Base-by-base conservation (phyloP, 148 eudicot genomes). In the Oxyria digyna region DNA sequence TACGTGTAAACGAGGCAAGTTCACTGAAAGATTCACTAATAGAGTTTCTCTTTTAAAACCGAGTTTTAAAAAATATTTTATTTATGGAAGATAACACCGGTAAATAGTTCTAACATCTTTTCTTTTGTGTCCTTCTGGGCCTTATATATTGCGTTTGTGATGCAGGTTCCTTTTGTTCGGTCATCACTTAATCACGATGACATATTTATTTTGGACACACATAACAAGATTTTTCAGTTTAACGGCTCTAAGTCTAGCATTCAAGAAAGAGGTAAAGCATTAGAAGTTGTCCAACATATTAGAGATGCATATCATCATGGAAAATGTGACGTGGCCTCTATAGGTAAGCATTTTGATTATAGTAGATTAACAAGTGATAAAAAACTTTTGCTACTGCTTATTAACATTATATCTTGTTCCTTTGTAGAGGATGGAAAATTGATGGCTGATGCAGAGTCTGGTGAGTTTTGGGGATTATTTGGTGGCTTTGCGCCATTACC, bases 401-500 rank as follows among this genome's bases (percentile, higher is more conserved):
- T 59, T 59, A 29, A 59, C 29, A 59, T 12, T 59, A 59, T 15
- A 59, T 75, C 2, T 54, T 69, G 21, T 27, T 32, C 67, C 14
- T 41, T 11, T 78, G 63, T 74, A 94, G 99, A 94, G 87, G 99
- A 94, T 78, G 99, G 99, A 67, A 88, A 74, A 70, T 66, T 94
- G 80, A 87, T 94, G 97, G 95, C 97, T 73, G 97, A 90, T 81
- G 85, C 93, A 72, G 99, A 90, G 57, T 82, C 91, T 71, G 99
- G 99, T 73, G 99, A 94, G 79, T 94, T 94, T 74, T 94, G 99
- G 99, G 96, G 87, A 8, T 85, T 94, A 62, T 94, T 94, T 82
- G 99, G 99, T 75, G 99, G 99, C 40, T 94, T 90, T 90, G 99
- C 99, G 69, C 99, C 99, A 21, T 81, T 94, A 49, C 97, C 99